Percentiles rank a stretch among this genome's conserved stretches.
These are phyloP conservation scores for Alternaria incomplexa DNA, from an alignment of 2,329 filamentous ascomycete genomes.

Conservation along the genomic window DNA sequence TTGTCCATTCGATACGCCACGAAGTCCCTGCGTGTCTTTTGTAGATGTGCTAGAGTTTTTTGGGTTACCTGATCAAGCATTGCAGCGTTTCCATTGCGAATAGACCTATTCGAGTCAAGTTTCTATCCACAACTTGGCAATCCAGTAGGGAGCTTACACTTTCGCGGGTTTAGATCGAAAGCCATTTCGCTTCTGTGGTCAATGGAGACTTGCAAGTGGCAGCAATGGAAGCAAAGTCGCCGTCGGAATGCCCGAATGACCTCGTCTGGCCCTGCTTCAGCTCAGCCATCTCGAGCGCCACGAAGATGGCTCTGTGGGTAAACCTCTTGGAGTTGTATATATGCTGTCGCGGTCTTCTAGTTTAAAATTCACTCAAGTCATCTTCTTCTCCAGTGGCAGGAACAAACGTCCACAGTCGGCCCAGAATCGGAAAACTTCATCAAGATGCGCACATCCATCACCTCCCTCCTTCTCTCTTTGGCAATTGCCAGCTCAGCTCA, in stretches of 20 bases:
- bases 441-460: background rate
- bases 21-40: background rate
- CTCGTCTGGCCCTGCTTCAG: background rate
- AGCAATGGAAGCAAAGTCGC: background rate
- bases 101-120: background rate
- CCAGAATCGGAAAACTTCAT: background rate
- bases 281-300: background rate
- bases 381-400: background rate
- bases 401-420: background rate
- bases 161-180: background rate
- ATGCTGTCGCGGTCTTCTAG: background rate
- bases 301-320: background rate
- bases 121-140: background rate
- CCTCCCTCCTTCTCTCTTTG: constrained; percentile 1
- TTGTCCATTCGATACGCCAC: constrained; percentile 2
- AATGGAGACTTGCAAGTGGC: background rate
- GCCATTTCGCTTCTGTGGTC: background rate
- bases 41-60: background rate
- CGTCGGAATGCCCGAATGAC: background rate
- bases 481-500: background rate
- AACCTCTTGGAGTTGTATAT: background rate
- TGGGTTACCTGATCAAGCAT: background rate
- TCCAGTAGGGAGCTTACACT: background rate
- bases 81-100: background rate
- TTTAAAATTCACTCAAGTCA: background rate